Base-by-base conservation (phyloP, 2,329 filamentous ascomycete genomes). In the Sclerotinia nivalis region DNA sequence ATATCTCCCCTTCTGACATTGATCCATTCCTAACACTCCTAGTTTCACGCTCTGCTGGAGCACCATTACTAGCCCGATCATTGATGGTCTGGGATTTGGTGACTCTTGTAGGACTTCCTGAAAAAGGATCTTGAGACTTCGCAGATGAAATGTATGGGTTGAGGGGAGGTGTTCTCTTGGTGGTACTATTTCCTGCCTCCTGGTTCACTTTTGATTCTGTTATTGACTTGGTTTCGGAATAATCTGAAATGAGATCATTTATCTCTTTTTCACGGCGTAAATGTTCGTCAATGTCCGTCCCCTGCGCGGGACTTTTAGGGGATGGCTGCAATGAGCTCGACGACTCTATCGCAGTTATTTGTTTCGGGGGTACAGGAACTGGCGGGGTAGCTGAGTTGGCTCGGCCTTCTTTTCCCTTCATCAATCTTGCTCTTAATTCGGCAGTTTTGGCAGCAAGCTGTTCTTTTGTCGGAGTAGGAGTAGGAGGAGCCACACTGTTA, bases 1-100 rank as follows among this genome's bases (percentile, higher is more conserved):
- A 37, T 70, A 79, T 78, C 69, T 79, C 78, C n/a, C 78, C 77
- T 37, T 75, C 72, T 70, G 73, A 76, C 43, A 71, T 70, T 15
- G 75, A 75, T 49, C 70, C 73, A 71, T 73, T 72, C 59, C 72
- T 76, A 20, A 64, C 55, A 71, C 71, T 73, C 58, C 69, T 72
- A 31, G 61, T 72, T 49, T 56, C 67, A 52, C 56, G 43, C 43
- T 74, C 73, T 47, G 56, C 69, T 45, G 68, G 69, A 13, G 56
- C 25, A 40, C 55, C 54, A 66, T 70, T 73, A 8, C n/a, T 54
- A 60, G 40, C 56, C 37, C 66, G 70, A 50, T 67, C 72, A 58
- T 28, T 70, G 67, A 67, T 74, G 37, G 12, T n/a, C 65, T 67
- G 68, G 22, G 70, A 56, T 50, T 74, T 73, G 37, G 66, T 28